Percentiles rank a stretch among this genome's conserved stretches.
phyloP scores from a whole-genome alignment of 208 protist genomes.

The Leishmania martiniquensis region DNA sequence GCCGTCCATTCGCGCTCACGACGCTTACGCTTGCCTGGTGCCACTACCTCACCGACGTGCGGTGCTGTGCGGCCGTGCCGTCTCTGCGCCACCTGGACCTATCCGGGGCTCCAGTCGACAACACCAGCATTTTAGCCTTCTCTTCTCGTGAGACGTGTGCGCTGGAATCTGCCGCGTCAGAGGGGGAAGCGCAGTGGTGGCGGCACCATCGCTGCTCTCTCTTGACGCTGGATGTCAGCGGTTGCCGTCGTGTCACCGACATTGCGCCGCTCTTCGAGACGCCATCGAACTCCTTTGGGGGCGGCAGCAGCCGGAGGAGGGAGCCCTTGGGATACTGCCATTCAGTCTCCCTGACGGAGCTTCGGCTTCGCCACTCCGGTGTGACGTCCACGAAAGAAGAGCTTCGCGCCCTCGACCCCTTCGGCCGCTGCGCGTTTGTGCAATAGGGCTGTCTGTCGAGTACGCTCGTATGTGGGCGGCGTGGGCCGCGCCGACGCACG shows the following conservation, averaged over 20 bases:
- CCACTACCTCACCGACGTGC: slow-evolving; percentile 32
- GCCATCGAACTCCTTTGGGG: background rate
- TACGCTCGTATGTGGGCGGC: background rate
- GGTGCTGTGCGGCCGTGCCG: slow-evolving; percentile 25
- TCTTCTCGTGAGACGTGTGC: background rate
- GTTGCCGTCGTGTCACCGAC: slow-evolving; percentile 23
- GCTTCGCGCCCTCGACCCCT: slow-evolving; percentile 20
- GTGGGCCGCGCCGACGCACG: background rate
- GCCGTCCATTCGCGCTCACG: slow-evolving; percentile 22
- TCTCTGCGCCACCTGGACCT: slow-evolving; percentile 28
- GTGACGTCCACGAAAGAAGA: slow-evolving; percentile 19
- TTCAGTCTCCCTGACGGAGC: slow-evolving; percentile 1
- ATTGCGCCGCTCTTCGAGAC: slow-evolving; percentile 12
- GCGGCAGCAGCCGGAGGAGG: background rate
- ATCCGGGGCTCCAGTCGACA: slow-evolving; percentile 11
- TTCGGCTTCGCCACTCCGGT: slow-evolving; percentile 17
- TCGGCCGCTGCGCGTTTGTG: slow-evolving; percentile 9
- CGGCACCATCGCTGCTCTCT: slow-evolving; percentile 22
- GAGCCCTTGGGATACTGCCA: background rate
- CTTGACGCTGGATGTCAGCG: slow-evolving; percentile 17
- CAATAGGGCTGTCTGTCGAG: background rate
- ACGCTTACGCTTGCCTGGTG: slow-evolving; percentile 29
- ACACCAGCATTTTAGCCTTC: slow-evolving; percentile 15
- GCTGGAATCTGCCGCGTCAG: background rate
- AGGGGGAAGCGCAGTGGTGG: slow-evolving; percentile 2